Base-by-base conservation (phyloP, 768 basidiomycete genomes). In the Wakefieldia striispora region DNA sequence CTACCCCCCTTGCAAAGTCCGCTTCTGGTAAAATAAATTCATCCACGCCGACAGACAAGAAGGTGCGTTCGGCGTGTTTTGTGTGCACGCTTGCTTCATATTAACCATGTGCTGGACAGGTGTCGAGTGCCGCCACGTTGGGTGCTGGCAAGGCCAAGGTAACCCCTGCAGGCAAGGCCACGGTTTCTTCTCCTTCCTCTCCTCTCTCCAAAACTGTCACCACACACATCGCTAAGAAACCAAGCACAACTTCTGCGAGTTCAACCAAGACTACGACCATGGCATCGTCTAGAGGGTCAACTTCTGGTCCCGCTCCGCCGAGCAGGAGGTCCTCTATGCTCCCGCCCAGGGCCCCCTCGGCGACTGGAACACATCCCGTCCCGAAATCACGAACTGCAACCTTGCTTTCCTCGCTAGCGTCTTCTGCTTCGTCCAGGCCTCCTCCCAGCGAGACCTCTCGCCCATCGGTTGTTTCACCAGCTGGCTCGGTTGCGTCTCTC, bases 121-220 rank as follows among this genome's bases (percentile, higher is more conserved):
- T 84, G 49, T 71, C 83, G 58, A 82, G 71, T 66, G 78, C 83
- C 49, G 81, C 83, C 53, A 84, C 84, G 54, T 83, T 84, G 72
- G 80, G 82, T 55, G 58, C 78, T 63, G 82, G 83, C 54, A 57
- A 72, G 49, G 70, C 78, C 44, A 84, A 79, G 66, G 56, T 67
- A 46, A 62, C 70, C 41, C 70, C 74, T 36, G 50, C 67, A 36
- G 53, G 74, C 45, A 83, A 82, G 66, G 63, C 79, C 40, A 41
- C 64, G 47, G 48, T 65, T 29, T 40, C 66, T 47, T 54, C 69
- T 45, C 58, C 65, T 21, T 60, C 72, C 23, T 62, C 64, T 17
- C 54, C 68, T 55, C 60, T 66, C 50, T 59, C 64, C 49, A 68
- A 68, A 50, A 59, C 68, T 16, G 44, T 60, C 47, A 40, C 55